Evolutionary conservation across 371 early-diverging fungal species (phyloP), one percentile per base, ranked within the genome.

Genomic region (Mycotypha africana): DNA sequence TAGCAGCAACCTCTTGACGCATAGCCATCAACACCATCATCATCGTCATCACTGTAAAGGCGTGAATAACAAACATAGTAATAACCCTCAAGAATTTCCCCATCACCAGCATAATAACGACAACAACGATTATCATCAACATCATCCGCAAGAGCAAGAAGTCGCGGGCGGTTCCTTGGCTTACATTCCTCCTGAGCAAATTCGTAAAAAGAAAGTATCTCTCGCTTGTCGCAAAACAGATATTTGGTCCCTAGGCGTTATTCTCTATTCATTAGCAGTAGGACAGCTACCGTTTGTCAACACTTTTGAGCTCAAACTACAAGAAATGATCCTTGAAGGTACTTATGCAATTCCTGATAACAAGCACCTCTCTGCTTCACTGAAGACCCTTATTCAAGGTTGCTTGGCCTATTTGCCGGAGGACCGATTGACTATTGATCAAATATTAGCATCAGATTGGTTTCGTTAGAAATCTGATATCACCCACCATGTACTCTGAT

Each of bases 201-300:
- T 89, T 16, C n/a, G n/a, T n/a, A 47, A 54, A 3, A 50, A 67
- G 8, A 12, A 38, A 10, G 41, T 45, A 5, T 61, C 78, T 15
- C 24, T 77, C 5, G 56, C 74, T 7, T 69, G 71, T 35, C 71
- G 86, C 2, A 57, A 66, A 2, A 64, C 82, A 3, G 92, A 93
- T 56, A 71, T 95, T 16, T 93, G 94, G 94, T 75, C 89, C 1
- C 62, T 92, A 9, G 94, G 90, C 1, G 81, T 89, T 11, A 72
- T 91, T 1, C 52, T 92, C 12, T 92, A 78, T 58, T 82, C 86
- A 4, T 56, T 91, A 38, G 53, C 88, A 14, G 70, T 79, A 0
- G 90, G 90, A 11, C 49, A 56, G 20, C 66, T 92, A 19, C 92
- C 94, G 2, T 92, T 91, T 59, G 60, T 60, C 32, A 92, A 91